Percentiles rank a stretch among this genome's conserved stretches.
These are phyloP conservation scores for Passiflora organensis DNA, from an alignment of 345 rosid genomes.

Conservation along the genomic window DNA sequence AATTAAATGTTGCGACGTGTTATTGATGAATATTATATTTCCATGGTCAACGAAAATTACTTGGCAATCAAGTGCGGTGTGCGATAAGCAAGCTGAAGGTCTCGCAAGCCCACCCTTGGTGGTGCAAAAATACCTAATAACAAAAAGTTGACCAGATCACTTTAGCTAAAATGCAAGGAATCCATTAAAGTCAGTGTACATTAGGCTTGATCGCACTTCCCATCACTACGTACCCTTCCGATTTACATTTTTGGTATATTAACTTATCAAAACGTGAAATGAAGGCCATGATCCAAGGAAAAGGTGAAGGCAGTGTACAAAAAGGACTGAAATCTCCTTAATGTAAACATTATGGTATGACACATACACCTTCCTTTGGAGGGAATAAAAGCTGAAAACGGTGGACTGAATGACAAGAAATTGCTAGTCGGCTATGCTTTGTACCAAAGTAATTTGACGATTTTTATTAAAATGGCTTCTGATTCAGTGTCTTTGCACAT, in stretches of 20 bases:
- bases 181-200: neutral
- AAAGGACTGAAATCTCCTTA: constrained; percentile 15
- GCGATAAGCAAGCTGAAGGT: neutral
- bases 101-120: neutral
- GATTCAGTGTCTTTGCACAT: neutral
- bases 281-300: neutral
- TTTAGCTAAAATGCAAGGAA: neutral
- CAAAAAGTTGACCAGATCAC: neutral
- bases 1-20: too few relatives aligned
- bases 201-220: constrained; percentile 17
- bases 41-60: constrained; percentile 1
- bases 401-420: constrained; percentile 27
- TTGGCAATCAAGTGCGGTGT: constrained; percentile 12
- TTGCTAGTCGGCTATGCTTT: constrained; percentile 15
- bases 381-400: constrained; percentile 23
- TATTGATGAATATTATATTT: too few relatives aligned
- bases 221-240: neutral
- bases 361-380: constrained; percentile 16
- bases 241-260: neutral
- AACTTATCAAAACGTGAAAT: neutral
- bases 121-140: constrained; percentile 8
- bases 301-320: neutral
- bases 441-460: constrained; percentile 4
- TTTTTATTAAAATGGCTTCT: constrained; percentile 5
- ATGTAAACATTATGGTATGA: too few relatives aligned